phyloP scores from a whole-genome alignment of 495 filamentous ascomycete species.

The Neurospora africana region DNA sequence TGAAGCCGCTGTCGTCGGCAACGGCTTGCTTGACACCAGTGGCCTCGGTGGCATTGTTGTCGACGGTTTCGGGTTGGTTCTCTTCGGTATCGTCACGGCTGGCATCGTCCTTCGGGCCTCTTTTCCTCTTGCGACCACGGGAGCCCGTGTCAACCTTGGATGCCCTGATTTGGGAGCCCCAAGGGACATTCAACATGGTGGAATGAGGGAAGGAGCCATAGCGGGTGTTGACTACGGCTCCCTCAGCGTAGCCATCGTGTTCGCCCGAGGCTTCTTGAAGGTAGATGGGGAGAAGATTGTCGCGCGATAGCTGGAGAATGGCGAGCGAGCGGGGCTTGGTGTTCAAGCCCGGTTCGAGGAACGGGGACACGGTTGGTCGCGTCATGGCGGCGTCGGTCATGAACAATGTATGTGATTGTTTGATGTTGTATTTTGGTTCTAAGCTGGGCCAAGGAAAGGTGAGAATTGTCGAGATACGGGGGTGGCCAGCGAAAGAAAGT shows the following conservation, averaged over 20 bases:
- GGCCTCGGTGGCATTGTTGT: conserved; percentile 15
- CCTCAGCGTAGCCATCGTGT: conserved; percentile 64
- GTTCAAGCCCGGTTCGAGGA: conserved; percentile 51
- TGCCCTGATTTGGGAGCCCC: conserved; percentile 84
- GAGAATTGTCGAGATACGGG: neutral
- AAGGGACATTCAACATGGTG: conserved; percentile 69
- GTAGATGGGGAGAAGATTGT: conserved; percentile 65
- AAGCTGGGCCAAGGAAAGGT: neutral
- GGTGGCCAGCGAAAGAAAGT: neutral
- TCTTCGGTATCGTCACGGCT: conserved; percentile 15
- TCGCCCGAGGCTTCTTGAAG: conserved; percentile 50
- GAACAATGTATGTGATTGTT: neutral
- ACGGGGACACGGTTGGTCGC: conserved; percentile 45
- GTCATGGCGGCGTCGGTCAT: conserved; percentile 3
- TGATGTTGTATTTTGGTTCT: neutral
- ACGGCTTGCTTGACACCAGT: conserved; percentile 34
- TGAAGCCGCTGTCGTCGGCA: conserved; percentile 69
- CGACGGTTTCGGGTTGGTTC: conserved; percentile 18
- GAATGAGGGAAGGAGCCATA: conserved; percentile 93
- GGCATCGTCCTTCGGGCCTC: conserved; percentile 45
- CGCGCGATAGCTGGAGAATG: conserved; percentile 75
- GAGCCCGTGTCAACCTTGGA: conserved; percentile 86
- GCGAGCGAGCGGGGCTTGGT: conserved; percentile 52
- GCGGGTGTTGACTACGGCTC: conserved; percentile 79
- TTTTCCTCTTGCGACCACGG: conserved; percentile 49